These are phyloP conservation scores for Chalciporus pseudorubinellus DNA, from an alignment of 768 basidiomycete genomes.

Conservation along the genomic window DNA sequence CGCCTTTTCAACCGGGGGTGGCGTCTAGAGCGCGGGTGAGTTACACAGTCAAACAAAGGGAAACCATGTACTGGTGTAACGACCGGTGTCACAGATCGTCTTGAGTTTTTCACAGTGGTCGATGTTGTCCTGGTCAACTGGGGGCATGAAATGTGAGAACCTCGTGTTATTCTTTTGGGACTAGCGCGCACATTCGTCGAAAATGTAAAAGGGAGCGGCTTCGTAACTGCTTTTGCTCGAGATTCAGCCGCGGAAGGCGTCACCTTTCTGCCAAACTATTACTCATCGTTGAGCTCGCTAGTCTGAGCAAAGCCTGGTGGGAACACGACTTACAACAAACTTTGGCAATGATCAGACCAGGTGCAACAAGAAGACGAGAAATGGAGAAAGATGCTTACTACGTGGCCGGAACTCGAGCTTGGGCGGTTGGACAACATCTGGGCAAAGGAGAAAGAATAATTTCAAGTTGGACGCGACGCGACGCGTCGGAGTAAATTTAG, in stretches of 20 bases:
- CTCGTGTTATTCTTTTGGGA: neutral
- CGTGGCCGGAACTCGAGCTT: too few relatives aligned
- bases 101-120: neutral
- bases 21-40: neutral
- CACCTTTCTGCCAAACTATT: constrained; percentile 8
- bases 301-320: too few relatives aligned
- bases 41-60: neutral
- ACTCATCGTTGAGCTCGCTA: neutral
- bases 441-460: too few relatives aligned
- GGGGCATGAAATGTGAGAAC: neutral
- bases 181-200: neutral
- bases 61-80: neutral
- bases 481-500: too few relatives aligned
- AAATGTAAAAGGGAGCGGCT: constrained; percentile 7
- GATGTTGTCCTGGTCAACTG: too few relatives aligned
- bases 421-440: too few relatives aligned
- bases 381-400: too few relatives aligned
- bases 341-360: neutral
- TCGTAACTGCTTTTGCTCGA: neutral
- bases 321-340: constrained; percentile 2
- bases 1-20: neutral
- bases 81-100: neutral
- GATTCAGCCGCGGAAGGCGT: neutral
- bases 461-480: too few relatives aligned
- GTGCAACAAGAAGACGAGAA: too few relatives aligned